Evolutionary conservation across 2,329 filamentous ascomycete species (phyloP), one percentile per base, ranked within the genome.

Genomic region (Cercospora beticola): DNA sequence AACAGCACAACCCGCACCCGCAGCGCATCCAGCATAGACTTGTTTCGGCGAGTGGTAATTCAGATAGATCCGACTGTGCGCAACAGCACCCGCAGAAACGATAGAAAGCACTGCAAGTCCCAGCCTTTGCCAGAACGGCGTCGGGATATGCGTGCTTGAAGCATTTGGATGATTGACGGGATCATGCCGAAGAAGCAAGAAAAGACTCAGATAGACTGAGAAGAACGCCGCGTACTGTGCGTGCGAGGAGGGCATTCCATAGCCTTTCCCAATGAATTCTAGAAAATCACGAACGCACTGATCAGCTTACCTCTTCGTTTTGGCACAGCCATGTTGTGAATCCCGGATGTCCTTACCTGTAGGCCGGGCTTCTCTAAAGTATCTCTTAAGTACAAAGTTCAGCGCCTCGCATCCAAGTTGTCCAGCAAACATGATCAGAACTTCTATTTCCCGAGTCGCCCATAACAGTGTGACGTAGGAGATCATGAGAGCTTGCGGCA

Each of bases 191-290:
- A 94, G 83, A 57, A 97, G 86, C 56, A 99, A 86, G 83, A 98
- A 98, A 21, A 99, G 84, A 26, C 88, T 85, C 68, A 98, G 82
- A 70, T 92, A 95, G 67, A 97, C 83, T 67, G 92, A 90, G 86
- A 97, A 98, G 84, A 93, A 99, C 66, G 91, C 87, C 70, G 94
- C 91, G 79, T 97, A 99, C 82, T 99, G 95, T 8, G 95, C 92
- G 82, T 99, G 95, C 43, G 94, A 97, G 7, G 88, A 90, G 10
- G 95, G 95, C 96, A 99, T 99, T 75, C 95, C 96, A 78, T 99
- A 99, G 72, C 95, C 95, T 80, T 97, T 97, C 66, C 93, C 88
- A 77, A 94, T 89, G 84, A 90, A 88, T 80, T 87, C 87, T 89
- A 73, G 26, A 61, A 12, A 54, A 5, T 59, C n/a, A 63, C 52